These are phyloP conservation scores for Thermochaetoides thermophila DNA, from an alignment of 495 filamentous ascomycete species.

Conservation along the genomic window DNA sequence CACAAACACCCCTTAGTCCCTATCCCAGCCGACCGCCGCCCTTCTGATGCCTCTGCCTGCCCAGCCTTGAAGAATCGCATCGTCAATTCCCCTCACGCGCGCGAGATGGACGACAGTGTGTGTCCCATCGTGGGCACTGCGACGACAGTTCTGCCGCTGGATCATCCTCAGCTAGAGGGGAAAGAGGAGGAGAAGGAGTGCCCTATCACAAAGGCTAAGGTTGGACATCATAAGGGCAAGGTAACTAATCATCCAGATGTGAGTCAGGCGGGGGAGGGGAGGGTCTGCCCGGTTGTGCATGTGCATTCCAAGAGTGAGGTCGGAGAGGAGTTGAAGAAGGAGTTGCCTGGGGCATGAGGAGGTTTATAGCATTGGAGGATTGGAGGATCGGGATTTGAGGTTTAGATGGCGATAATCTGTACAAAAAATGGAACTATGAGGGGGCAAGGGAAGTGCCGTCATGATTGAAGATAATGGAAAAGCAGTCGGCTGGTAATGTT, in stretches of 20 bases:
- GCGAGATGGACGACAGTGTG: slow-evolving; percentile 30
- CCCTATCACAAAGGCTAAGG: slow-evolving; percentile 34
- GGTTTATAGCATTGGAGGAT: neutral
- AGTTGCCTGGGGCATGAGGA: neutral
- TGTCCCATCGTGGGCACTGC: slow-evolving; percentile 34
- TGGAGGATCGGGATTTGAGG: neutral
- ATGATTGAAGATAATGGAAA: too few relatives aligned
- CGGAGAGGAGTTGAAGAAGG: neutral
- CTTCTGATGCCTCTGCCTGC: slow-evolving; percentile 30
- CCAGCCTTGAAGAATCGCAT: slow-evolving; percentile 22
- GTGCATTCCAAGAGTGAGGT: neutral
- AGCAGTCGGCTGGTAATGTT: too few relatives aligned
- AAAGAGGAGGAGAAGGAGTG: slow-evolving; percentile 30
- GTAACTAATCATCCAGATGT: slow-evolving; percentile 26
- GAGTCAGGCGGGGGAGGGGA: slow-evolving; percentile 10
- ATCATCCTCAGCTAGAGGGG: slow-evolving; percentile 29
- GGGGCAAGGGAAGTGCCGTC: too few relatives aligned
- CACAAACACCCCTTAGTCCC: slow-evolving; percentile 29
- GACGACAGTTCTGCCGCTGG: slow-evolving; percentile 29
- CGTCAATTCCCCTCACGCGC: slow-evolving; percentile 27
- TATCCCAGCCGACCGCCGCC: slow-evolving; percentile 13
- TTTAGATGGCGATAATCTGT: too few relatives aligned
- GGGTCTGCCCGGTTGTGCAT: slow-evolving; percentile 28
- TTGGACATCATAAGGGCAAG: slow-evolving; percentile 32
- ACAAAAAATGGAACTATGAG: too few relatives aligned